A percentile compares a stretch with the other conserved stretches of the same genome.
These are phyloP conservation scores for Mycothermus thermophilus DNA, from an alignment of 495 filamentous ascomycete species.

Conservation along the genomic window DNA sequence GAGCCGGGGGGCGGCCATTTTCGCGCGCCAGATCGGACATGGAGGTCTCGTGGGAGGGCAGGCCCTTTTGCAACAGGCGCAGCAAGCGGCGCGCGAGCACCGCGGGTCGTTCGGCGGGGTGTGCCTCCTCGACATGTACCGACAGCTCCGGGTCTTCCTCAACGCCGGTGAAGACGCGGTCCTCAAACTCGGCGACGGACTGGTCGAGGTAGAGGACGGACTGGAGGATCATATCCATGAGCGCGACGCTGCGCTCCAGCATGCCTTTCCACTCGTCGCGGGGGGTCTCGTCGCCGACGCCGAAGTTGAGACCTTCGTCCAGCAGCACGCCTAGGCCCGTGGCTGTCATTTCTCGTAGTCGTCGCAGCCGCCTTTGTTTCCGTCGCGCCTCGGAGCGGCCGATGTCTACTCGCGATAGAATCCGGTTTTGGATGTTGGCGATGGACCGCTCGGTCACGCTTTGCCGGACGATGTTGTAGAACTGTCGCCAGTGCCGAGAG, in stretches of 20 bases:
- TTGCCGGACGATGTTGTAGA: conserved; percentile 65
- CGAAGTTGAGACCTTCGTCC: conserved; percentile 61
- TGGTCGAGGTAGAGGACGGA: conserved; percentile 41
- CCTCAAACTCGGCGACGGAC: conserved; percentile 56
- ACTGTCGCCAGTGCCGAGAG: conserved; percentile 51
- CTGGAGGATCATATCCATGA: conserved; percentile 69
- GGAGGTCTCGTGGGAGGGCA: conserved; percentile 41
- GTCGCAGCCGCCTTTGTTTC: conserved; percentile 53
- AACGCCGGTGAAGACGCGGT: conserved; percentile 50
- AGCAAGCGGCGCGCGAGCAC: conserved; percentile 54
- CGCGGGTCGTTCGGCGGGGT: conserved; percentile 31
- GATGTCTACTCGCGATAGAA: conserved; percentile 57
- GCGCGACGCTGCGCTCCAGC: conserved; percentile 53
- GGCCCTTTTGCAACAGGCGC: conserved; percentile 45
- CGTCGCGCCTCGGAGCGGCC: conserved; percentile 53
- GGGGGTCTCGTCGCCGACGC: conserved; percentile 28
- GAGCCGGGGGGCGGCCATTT: conserved; percentile 60
- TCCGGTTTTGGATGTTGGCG: conserved; percentile 40
- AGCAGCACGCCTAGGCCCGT: conserved; percentile 75
- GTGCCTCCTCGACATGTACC: conserved; percentile 23
- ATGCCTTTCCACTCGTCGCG: conserved; percentile 54
- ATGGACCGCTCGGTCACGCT: conserved; percentile 52
- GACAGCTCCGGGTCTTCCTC: conserved; percentile 45
- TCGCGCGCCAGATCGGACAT: conserved; percentile 36
- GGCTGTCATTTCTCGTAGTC: conserved; percentile 63